Evolutionary conservation across 768 basidiomycete species (phyloP).

Genomic region (Rhodosporidiobolus odoratus): DNA sequence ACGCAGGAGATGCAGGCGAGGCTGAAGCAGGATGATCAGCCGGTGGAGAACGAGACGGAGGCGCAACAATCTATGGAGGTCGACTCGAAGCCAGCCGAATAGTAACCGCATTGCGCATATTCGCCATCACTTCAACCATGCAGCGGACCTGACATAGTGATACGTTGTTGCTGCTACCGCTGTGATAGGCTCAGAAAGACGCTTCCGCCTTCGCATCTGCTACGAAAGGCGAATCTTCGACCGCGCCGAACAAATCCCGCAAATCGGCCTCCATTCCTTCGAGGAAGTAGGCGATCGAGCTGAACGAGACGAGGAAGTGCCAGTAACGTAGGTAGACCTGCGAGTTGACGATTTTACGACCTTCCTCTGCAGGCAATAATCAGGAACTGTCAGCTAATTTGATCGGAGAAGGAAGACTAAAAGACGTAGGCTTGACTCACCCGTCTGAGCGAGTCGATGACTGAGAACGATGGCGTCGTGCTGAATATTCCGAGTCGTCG

Average conservation of each 20-base stretch:
- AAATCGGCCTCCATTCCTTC: conserved; percentile 38
- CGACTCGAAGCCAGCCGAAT: not conserved
- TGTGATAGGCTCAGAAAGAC: not conserved
- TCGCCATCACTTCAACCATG: no score
- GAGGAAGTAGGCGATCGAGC: conserved; percentile 20
- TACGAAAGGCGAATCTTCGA: conserved; percentile 38
- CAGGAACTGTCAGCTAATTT: not conserved
- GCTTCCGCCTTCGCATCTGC: not conserved
- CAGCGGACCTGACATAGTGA: no score
- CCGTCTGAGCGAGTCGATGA: conserved; percentile 30
- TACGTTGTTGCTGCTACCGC: no score
- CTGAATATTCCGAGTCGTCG: conserved; percentile 26
- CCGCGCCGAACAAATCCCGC: conserved; percentile 39
- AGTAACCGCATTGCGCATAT: no score
- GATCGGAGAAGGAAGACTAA: not conserved
- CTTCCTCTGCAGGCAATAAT: conserved; percentile 21
- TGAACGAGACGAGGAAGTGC: conserved; percentile 28
- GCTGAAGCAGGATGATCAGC: not conserved
- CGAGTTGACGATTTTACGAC: conserved; percentile 28
- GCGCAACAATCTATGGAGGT: not conserved
- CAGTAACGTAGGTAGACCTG: conserved; percentile 40
- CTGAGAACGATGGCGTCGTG: conserved; percentile 41
- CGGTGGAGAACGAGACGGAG: not conserved
- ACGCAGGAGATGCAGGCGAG: conserved; percentile 36
- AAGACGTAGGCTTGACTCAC: not conserved